Evolutionary conservation across 108 stramenopile species (phyloP), one percentile per base, ranked within the genome.

Genomic region (Skeletonema marinoi): DNA sequence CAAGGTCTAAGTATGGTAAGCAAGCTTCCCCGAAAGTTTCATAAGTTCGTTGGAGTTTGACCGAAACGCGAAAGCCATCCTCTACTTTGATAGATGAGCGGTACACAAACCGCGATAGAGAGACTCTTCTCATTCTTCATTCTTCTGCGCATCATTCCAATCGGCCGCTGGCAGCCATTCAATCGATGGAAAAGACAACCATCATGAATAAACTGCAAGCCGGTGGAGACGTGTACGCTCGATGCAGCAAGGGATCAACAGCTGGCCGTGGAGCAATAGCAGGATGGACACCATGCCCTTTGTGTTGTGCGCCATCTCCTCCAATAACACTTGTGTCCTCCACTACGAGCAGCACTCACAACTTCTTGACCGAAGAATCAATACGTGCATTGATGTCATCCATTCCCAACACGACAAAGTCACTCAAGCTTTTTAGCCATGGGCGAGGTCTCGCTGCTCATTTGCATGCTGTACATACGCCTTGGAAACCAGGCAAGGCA

Each of bases 401-500:
- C 11, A 12, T 30, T 4, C 35, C 35, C 21, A 60, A 68, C 32
- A 63, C 56, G 13, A 70, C 59, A 29, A 81, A 81, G 60, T 74
- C 80, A 19, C 42, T 70, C 0, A 85, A 89, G 41, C 30, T 75
- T 42, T 92, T 84, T 77, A 88, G 88, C 14, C 68, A 88, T 13
- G 94, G 94, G 10, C 72, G 92, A 68, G 94, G 94, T 21, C 86
- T 95, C 50, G 85, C 92, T 7, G 76, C 87, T 11, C 94, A 95
- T 87, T 69, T 95, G 11, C 88, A 89, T 66, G 88, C 90, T 7
- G 88, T 95, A 32, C 94, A 95, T 79, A 87, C 94, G 10, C 94
- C 94, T 9, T 95, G 94, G 94, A 92, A 90, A 32, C 89, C 89
- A 13, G 85, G 82, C n/a, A 89, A 88, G 71, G 71, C 81, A 12